These are phyloP conservation scores for Exophiala calicioides DNA, from an alignment of 2,329 filamentous ascomycete species.

Conservation along the genomic window DNA sequence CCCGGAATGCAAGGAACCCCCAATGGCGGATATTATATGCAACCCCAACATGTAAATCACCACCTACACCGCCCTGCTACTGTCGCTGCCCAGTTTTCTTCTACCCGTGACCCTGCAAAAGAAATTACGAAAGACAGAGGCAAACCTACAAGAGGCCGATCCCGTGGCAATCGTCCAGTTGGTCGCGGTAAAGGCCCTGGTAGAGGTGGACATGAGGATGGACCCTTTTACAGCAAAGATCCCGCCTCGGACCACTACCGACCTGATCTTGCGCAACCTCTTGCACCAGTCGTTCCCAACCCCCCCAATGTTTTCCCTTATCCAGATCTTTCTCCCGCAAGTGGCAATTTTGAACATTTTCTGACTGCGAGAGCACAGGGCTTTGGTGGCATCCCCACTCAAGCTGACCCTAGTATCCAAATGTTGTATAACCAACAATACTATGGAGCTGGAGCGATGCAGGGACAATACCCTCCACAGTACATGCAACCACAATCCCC, in stretches of 20 bases:
- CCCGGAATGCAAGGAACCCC: conserved; percentile 61
- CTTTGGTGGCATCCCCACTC: conserved; percentile 28
- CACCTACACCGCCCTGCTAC: no score
- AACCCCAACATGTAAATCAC: conserved; percentile 62
- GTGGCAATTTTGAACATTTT: conserved; percentile 69
- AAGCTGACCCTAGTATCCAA: conserved; percentile 33
- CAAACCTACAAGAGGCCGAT: conserved; percentile 28
- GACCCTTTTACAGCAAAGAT: conserved; percentile 33
- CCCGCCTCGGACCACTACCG: conserved; percentile 32
- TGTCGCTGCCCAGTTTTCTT: conserved; percentile 41
- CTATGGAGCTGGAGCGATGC: conserved; percentile 22
- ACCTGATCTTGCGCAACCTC: conserved; percentile 27
- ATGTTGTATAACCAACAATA: conserved; percentile 30
- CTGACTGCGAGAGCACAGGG: conserved; percentile 64
- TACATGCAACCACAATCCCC: conserved; percentile 49
- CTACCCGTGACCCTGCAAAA: conserved; percentile 32
- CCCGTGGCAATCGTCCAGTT: conserved; percentile 30
- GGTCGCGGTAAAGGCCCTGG: conserved; percentile 29
- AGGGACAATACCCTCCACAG: conserved; percentile 34
- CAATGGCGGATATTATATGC: conserved; percentile 59
- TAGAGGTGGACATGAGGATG: conserved; percentile 33
- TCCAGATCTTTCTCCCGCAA: conserved; percentile 68
- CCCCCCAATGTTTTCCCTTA: conserved; percentile 36
- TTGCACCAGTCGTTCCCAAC: conserved; percentile 28
- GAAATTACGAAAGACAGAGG: conserved; percentile 38